phyloP scores from a whole-genome alignment of 202 grass and related monocot species.

The Miscanthus sacchariflorus region DNA sequence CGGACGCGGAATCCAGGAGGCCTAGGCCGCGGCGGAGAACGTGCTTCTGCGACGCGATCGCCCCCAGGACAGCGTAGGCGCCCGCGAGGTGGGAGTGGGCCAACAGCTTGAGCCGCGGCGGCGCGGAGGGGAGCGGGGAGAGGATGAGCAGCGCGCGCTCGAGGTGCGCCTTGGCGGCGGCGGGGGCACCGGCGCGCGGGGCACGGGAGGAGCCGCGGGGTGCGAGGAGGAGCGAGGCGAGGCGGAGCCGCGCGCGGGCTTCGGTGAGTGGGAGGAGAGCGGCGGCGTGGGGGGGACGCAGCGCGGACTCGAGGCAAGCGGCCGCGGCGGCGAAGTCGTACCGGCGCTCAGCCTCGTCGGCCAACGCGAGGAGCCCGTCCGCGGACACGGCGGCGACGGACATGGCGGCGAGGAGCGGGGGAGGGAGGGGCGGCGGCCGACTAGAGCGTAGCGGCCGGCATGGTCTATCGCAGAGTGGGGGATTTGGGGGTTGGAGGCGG shows the following conservation, averaged over 20 bases:
- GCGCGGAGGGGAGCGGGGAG: constrained; percentile 67
- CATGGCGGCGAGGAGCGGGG: neutral
- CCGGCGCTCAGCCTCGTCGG: constrained; percentile 81
- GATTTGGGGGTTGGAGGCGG: neutral
- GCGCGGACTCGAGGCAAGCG: constrained; percentile 69
- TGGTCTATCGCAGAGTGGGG: constrained; percentile 9
- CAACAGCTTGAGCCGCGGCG: constrained; percentile 73
- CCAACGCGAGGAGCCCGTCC: constrained; percentile 83
- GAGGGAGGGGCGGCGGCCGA: neutral
- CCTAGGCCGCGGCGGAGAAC: constrained; percentile 69
- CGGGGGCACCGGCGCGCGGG: constrained; percentile 52
- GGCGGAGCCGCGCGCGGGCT: constrained; percentile 79
- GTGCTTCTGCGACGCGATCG: constrained; percentile 68
- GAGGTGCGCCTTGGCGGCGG: constrained; percentile 78
- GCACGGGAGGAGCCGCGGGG: constrained; percentile 23
- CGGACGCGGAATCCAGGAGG: constrained; percentile 55
- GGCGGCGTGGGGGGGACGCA: constrained; percentile 47
- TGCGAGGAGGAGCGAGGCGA: constrained; percentile 47
- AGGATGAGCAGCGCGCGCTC: constrained; percentile 78
- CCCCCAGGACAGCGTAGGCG: constrained; percentile 60
- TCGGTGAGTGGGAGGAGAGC: constrained; percentile 82
- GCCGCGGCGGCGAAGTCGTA: constrained; percentile 67
- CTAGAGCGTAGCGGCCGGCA: constrained; percentile 15
- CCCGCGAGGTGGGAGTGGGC: constrained; percentile 76
- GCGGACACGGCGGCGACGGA: constrained; percentile 37